Evolutionary conservation across 208 protist genomes (phyloP), one percentile per base, ranked within the genome.

Genomic region (Crithidia brevicula): DNA sequence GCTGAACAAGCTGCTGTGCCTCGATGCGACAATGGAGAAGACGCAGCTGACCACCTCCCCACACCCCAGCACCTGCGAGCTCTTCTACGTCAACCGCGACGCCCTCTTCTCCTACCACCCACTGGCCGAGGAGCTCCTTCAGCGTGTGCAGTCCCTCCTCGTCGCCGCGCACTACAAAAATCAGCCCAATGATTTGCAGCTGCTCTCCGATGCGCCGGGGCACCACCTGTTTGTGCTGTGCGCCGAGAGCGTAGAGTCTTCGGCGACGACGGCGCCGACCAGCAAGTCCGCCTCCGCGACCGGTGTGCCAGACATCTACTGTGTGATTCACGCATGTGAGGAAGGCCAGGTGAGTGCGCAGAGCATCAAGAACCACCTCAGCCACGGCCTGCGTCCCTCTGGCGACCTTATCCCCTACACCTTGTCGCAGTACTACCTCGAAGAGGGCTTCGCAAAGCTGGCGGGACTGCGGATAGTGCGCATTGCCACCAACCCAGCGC

Each of bases 381-480:
- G 86, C 36, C 85, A 92, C 33, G 98, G 98, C 34, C 63, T 97
- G 27, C 86, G 93, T 8, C 90, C 92, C n/a, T 89, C 95, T 2
- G 99, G 99, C 25, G 99, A 99, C 80, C 77, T 99, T 4, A 99
- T 99, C 72, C 98, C 99, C 16, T 99, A 99, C 96, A 99, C 98
- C 3, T 67, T 99, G 3, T 93, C 97, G 1, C 95, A 99, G 80
- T 87, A 95, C 67, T 99, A 93, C 74, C 84, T 99, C 61, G 98
- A 99, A 63, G 86, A 95, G 61, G 85, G 90, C 28, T 99, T 99
- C 70, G 92, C 97, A 40, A 79, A 89, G 46, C 85, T 99, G 28
- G 95, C 91, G 5, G 99, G 99, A 4, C 88, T 97, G 18, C 92
- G 99, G 50, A 79, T 99, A 13, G 98, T 99, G 27, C 92, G 99